Evolutionary conservation across 805 yeast species (phyloP).

Genomic region (Saccharomyces eubayanus): DNA sequence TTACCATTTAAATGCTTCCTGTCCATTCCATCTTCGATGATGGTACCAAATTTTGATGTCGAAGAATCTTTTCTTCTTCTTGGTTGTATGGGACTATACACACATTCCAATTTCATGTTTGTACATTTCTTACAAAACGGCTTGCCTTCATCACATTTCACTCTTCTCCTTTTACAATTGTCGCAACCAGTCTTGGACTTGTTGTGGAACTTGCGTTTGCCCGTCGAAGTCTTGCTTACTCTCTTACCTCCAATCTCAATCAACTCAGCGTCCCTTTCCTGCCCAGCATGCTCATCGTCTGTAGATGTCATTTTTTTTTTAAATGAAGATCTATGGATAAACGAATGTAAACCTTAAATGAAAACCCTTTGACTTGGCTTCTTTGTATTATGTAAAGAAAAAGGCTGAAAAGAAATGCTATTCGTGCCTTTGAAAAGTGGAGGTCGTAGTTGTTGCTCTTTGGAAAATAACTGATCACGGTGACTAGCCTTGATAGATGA

Average conservation of each 20-base stretch:
- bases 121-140: constrained; percentile 75
- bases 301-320: background rate
- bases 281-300: background rate
- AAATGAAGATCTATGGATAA: background rate
- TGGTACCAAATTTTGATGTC: background rate
- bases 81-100: constrained; percentile 37
- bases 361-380: background rate
- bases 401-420: background rate
- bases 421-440: background rate
- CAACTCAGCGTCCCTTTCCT: constrained; percentile 18
- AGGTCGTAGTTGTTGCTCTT: background rate
- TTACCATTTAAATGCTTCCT: background rate
- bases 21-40: background rate
- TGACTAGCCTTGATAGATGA: background rate
- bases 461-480: background rate
- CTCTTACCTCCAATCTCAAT: constrained; percentile 33
- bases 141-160: constrained; percentile 82
- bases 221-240: constrained; percentile 40
- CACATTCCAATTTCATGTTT: constrained; percentile 71
- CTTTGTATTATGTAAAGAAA: background rate
- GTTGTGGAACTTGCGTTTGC: constrained; percentile 80
- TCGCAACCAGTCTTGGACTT: constrained; percentile 85
- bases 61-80: constrained; percentile 15
- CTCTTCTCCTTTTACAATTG: constrained; percentile 81
- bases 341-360: background rate